These are phyloP conservation scores for Ogataea allantospora DNA, from an alignment of 805 yeast species.

Conservation along the genomic window DNA sequence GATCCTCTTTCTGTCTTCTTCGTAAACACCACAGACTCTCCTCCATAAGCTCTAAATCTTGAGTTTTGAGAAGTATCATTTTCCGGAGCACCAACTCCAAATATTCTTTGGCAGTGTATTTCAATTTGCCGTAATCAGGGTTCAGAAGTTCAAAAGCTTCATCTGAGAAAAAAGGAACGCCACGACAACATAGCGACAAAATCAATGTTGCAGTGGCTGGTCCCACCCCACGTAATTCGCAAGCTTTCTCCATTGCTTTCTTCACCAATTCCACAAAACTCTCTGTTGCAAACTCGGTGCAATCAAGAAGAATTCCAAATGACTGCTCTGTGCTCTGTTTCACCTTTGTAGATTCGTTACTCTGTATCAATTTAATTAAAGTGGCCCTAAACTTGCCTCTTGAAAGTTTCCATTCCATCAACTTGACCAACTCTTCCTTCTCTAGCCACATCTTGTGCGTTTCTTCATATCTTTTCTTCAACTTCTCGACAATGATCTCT, in stretches of 20 bases:
- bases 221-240: conserved; percentile 46
- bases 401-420: conserved; percentile 51
- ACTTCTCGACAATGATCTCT: conserved; percentile 29
- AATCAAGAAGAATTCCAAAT: conserved; percentile 15
- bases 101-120: conserved; percentile 44
- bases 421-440: conserved; percentile 38
- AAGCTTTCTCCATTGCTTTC: conserved; percentile 31
- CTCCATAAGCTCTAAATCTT: conserved; percentile 10
- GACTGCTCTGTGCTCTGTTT: conserved; percentile 33
- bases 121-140: conserved; percentile 30
- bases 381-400: conserved; percentile 46
- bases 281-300: background rate
- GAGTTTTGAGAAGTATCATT: conserved; percentile 1
- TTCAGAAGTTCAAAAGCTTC: conserved; percentile 41
- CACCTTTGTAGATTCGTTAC: conserved; percentile 36
- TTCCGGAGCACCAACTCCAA: conserved; percentile 34
- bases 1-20: background rate
- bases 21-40: conserved; percentile 12
- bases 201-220: conserved; percentile 50
- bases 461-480: conserved; percentile 28
- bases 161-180: conserved; percentile 49
- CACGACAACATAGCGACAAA: conserved; percentile 32
- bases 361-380: conserved; percentile 39
- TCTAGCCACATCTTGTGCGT: conserved; percentile 24
- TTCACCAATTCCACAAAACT: conserved; percentile 26